phyloP scores from a whole-genome alignment of 805 yeast species.

The Ascoidea tarda region DNA sequence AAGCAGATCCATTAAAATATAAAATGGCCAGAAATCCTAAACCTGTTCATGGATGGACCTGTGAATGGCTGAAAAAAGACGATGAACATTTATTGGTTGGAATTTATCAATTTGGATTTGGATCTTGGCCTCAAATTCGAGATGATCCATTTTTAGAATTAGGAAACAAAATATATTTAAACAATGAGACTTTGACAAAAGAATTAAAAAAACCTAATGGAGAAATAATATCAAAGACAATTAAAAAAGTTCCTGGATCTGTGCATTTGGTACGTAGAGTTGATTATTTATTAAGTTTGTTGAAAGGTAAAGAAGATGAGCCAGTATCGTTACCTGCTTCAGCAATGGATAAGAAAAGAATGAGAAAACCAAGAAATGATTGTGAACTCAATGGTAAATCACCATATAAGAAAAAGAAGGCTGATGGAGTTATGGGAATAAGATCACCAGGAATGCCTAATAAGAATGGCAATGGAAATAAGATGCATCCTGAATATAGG shows the following conservation, averaged over 20 bases:
- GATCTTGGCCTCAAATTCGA: slow-evolving; percentile 86
- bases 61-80: slow-evolving; percentile 72
- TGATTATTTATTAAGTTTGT: slow-evolving; percentile 65
- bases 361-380: slow-evolving; percentile 15
- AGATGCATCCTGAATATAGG: not conserved
- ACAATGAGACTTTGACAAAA: slow-evolving; percentile 19
- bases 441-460: slow-evolving; percentile 5
- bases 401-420: slow-evolving; percentile 9
- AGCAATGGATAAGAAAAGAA: slow-evolving; percentile 13
- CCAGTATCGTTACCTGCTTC: slow-evolving; percentile 1
- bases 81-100: slow-evolving; percentile 85
- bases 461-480: slow-evolving; percentile 2
- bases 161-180: slow-evolving; percentile 70
- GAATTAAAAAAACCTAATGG: slow-evolving; percentile 15
- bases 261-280: slow-evolving; percentile 87
- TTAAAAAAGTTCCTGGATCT: slow-evolving; percentile 74
- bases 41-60: slow-evolving; percentile 81
- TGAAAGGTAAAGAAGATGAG: slow-evolving; percentile 37
- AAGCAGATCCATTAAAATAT: slow-evolving; percentile 45
- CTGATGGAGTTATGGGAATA: not conserved
- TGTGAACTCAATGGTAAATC: slow-evolving; percentile 10
- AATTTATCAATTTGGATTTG: slow-evolving; percentile 85
- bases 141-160: slow-evolving; percentile 89
- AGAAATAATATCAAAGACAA: slow-evolving; percentile 18
- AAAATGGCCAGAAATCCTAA: slow-evolving; percentile 51